Evolutionary conservation across 2,329 filamentous ascomycete genomes (phyloP), one percentile per base, ranked within the genome.

Genomic region (Ophiosphaerella korrae): DNA sequence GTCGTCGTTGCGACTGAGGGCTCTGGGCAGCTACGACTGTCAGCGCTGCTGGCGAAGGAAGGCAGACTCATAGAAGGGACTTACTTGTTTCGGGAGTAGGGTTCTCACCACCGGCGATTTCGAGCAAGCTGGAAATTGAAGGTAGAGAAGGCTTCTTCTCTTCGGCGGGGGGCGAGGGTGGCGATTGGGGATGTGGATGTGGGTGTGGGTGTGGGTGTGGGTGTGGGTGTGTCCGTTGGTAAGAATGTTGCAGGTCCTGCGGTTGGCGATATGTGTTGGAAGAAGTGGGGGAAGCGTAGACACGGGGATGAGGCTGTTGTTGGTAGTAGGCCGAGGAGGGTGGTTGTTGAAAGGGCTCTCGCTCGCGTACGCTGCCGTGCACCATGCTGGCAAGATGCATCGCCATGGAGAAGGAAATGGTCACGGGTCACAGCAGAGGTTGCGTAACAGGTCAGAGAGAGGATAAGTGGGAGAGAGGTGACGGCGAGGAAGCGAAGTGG

Each of bases 71-170:
- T 42, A 21, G 32, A 14, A 38, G 31, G 41, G 49, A 58, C 50
- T 50, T 71, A 77, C 71, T 64, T 62, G 69, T 65, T 44, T 75
- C 71, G 34, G 75, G 74, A 73, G 69, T 80, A 75, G 67, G 80
- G 75, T 76, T 86, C 78, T 73, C 87, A 63, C 85, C 86, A 74
- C 94, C 90, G 6, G 91, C 90, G 66, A 93, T 84, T 55, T 89
- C 88, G 44, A 97, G 81, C 50, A 97, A 82, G 73, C 91, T 93
- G 33, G 92, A 96, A 73, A 97, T 97, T 34, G 93, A 96, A 16
- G 93, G 93, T 50, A 97, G 80, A 43, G 92, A 96, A 68, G 89
- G 94, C 77, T 88, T 92, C 61, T 85, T 79, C 67, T 91, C 88
- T 65, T 92, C 88, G 71, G 89, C 86, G 37, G 88, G 88, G 54